Evolutionary conservation across 1,139 yeast genomes (phyloP), one percentile per base, ranked within the genome.

Genomic region (Scheffersomyces parashehatae): DNA sequence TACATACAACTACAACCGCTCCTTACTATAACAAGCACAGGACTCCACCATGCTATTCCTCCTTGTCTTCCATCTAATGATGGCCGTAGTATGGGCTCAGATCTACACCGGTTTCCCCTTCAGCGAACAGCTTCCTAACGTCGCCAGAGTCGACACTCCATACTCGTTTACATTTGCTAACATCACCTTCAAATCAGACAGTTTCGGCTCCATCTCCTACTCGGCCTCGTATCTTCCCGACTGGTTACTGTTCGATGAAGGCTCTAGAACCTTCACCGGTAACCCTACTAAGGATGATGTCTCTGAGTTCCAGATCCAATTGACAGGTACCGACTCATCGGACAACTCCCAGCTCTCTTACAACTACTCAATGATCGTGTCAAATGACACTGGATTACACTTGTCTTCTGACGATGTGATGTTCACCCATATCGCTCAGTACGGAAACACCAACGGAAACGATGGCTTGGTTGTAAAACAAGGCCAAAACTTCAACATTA

Each of bases 81-180:
- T 38, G 40, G 44, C 49, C 14, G 43, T 30, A n/a, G 49, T 43
- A 24, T 37, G 32, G 36, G 62, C 62, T 28, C 62, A 63, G 42
- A 61, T 72, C 36, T 77, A 79, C 49, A 76, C 82, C 46, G 90
- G 91, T 36, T 91, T 86, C 70, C 95, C 97, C 6, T 79, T 93
- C 58, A 68, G 78, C 51, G 82, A 83, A 58, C 99, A 93, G 65
- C 75, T 83, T 32, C 98, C 98, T 13, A 85, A 90, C 31, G 88
- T 93, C 10, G 97, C 96, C 4, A 75, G 96, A 46, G 79, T 81
- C 13, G 80, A 81, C 50, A 70, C 80, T 51, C 57, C 63, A 1
- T 93, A 85, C 66, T 52, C 68, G n/a, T 93, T 88, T 65, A 77
- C 83, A 36, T 68, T 93, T 44, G 84, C 91, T 40, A 70, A 77